Conservation (phyloP, 495 filamentous ascomycete species). For the Aspergillus hancockii region DNA sequence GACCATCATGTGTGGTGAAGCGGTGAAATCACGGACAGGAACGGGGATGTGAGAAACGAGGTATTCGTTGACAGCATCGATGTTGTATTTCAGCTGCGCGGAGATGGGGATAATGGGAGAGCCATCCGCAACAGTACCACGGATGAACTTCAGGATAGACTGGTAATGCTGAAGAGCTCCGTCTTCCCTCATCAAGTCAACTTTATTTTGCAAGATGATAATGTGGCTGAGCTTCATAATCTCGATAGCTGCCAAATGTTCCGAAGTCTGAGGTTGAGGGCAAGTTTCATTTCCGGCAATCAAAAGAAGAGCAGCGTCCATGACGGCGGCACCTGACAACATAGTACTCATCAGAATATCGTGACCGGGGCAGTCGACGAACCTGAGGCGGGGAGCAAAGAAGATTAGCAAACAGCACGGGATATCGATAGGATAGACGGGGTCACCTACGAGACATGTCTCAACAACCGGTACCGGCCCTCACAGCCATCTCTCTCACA, state of each 20-base stretch:
- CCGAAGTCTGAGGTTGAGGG: slow-evolving; percentile 97
- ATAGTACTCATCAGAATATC: slow-evolving; percentile 99
- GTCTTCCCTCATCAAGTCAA: slow-evolving; percentile 95
- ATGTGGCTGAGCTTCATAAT: slow-evolving; percentile 99
- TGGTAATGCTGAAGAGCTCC: slow-evolving; percentile 89
- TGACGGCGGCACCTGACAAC: slow-evolving; percentile 98
- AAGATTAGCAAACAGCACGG: background rate
- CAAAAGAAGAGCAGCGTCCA: slow-evolving; percentile 94
- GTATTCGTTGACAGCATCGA: slow-evolving; percentile 94
- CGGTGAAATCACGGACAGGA: slow-evolving; percentile 82
- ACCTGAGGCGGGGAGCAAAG: slow-evolving; percentile 34
- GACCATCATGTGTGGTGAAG: slow-evolving; percentile 94
- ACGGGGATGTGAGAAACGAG: slow-evolving; percentile 93
- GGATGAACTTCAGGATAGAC: slow-evolving; percentile 95
- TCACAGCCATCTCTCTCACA: slow-evolving; percentile 91
- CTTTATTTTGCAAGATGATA: slow-evolving; percentile 99
- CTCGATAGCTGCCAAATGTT: slow-evolving; percentile 97
- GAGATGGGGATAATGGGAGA: slow-evolving; percentile 98
- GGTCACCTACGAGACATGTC: slow-evolving; percentile 80
- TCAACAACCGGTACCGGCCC: slow-evolving; percentile 78
- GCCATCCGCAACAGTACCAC: slow-evolving; percentile 93
- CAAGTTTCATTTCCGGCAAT: slow-evolving; percentile 99
- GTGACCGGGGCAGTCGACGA: slow-evolving; percentile 99
- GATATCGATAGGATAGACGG: slow-evolving; percentile 3
- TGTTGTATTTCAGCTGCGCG: slow-evolving; percentile 98